Conservation (phyloP, 176 grass and related monocot genomes). For the Bonia amplexicaulis region DNA sequence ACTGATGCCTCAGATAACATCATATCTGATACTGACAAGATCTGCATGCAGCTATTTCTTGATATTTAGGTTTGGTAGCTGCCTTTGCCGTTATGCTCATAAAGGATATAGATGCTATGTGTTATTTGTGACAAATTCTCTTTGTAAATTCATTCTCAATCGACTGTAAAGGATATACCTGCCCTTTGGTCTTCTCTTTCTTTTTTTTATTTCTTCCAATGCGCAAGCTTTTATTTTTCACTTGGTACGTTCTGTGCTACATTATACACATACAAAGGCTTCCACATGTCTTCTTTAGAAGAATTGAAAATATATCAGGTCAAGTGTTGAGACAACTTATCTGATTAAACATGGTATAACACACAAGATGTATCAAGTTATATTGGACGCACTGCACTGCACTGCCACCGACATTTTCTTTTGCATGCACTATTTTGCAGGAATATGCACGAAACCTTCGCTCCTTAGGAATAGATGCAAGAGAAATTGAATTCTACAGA, state of each 20-base stretch:
- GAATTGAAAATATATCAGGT: neutral
- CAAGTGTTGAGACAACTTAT: neutral
- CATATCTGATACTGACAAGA: slow-evolving; percentile 98
- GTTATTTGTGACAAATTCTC: neutral
- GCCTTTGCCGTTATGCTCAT: neutral
- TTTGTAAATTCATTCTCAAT: slow-evolving; percentile 3
- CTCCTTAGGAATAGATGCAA: slow-evolving; percentile 61
- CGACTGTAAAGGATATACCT: neutral
- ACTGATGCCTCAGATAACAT: slow-evolving; percentile 74
- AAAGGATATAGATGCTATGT: neutral
- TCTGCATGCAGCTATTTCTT: slow-evolving; percentile 99
- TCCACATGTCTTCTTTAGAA: neutral
- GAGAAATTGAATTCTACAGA: slow-evolving; percentile 58
- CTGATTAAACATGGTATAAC: neutral
- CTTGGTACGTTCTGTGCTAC: neutral
- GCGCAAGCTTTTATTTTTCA: neutral
- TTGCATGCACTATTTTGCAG: slow-evolving; percentile 35
- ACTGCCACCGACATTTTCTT: neutral
- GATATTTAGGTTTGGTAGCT: slow-evolving; percentile 71
- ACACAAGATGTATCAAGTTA: neutral
- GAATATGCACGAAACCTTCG: slow-evolving; percentile 89
- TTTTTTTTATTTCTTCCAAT: neutral
- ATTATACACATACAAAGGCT: neutral
- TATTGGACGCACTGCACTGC: neutral
- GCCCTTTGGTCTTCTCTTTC: neutral